Evolutionary conservation across 495 filamentous ascomycete species (phyloP).

Genomic region (Aspergillus coremiiformis): DNA sequence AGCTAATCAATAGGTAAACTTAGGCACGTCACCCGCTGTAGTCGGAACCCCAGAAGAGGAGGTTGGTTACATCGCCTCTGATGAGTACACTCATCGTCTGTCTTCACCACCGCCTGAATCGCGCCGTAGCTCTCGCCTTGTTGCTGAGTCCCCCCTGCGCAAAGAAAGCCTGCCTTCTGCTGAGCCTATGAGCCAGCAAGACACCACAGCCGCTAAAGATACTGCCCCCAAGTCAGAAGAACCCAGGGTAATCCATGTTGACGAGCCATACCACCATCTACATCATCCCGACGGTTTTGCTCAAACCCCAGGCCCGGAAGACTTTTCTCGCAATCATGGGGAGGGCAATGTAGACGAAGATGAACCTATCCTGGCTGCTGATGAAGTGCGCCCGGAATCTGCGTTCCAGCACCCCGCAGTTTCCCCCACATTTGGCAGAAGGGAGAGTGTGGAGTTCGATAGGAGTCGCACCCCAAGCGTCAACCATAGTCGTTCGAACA

Average conservation of each 20-base stretch:
- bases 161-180: slow-evolving; percentile 44
- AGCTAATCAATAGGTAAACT: slow-evolving; percentile 11
- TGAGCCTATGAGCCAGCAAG: slow-evolving; percentile 25
- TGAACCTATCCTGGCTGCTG: slow-evolving; percentile 82
- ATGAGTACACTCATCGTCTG: slow-evolving; percentile 68
- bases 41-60: slow-evolving; percentile 68
- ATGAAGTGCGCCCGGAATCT: slow-evolving; percentile 78
- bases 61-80: slow-evolving; percentile 70
- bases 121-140: slow-evolving; percentile 34
- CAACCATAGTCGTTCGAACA: slow-evolving; percentile 61
- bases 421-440: slow-evolving; percentile 55
- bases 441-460: slow-evolving; percentile 52
- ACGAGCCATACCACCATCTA: slow-evolving; percentile 55
- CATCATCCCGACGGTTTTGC: slow-evolving; percentile 58
- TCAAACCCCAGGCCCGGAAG: slow-evolving; percentile 28
- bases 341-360: slow-evolving; percentile 44
- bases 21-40: slow-evolving; percentile 44
- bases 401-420: slow-evolving; percentile 66
- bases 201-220: slow-evolving; percentile 25
- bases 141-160: slow-evolving; percentile 51
- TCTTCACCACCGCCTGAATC: slow-evolving; percentile 55
- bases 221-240: slow-evolving; percentile 35
- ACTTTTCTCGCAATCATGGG: slow-evolving; percentile 26
- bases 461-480: slow-evolving; percentile 48
- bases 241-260: slow-evolving; percentile 66